Conservation (phyloP, 2,329 filamentous ascomycete genomes). For the Talaromyces albobiverticillius region DNA sequence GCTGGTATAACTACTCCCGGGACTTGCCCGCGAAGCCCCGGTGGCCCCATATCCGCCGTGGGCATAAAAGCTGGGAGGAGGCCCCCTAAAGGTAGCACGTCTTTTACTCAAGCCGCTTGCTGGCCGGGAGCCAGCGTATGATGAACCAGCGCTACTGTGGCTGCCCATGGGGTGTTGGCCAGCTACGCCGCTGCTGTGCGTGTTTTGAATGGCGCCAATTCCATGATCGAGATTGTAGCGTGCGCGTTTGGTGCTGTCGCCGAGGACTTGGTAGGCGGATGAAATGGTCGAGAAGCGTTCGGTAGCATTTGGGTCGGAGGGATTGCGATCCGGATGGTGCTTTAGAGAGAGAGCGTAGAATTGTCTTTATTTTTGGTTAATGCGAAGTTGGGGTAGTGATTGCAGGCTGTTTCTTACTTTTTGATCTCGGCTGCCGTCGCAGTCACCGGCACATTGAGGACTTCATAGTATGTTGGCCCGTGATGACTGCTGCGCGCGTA, state of each 20-base stretch:
- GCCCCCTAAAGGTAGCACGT: slow-evolving; percentile 73
- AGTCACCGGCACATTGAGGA: slow-evolving; percentile 66
- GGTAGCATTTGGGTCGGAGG: slow-evolving; percentile 66
- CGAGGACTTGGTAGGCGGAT: slow-evolving; percentile 78
- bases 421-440: slow-evolving; percentile 79
- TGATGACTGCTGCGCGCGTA: slow-evolving; percentile 7
- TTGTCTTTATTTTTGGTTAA: slow-evolving; percentile 36
- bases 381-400: neutral
- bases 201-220: slow-evolving; percentile 31
- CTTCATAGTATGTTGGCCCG: slow-evolving; percentile 66
- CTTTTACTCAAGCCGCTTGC: slow-evolving; percentile 78
- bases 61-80: slow-evolving; percentile 84
- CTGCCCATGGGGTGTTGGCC: slow-evolving; percentile 48
- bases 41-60: slow-evolving; percentile 70
- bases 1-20: slow-evolving; percentile 2
- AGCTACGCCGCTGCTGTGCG: slow-evolving; percentile 28
- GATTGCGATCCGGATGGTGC: slow-evolving; percentile 92
- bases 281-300: slow-evolving; percentile 78
- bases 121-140: slow-evolving; percentile 61
- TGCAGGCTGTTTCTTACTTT: slow-evolving; percentile 52
- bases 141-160: slow-evolving; percentile 49
- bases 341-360: slow-evolving; percentile 91
- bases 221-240: slow-evolving; percentile 68
- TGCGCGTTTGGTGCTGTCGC: slow-evolving; percentile 68
- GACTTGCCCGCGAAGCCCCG: slow-evolving; percentile 28